Percentiles rank a stretch among this genome's conserved stretches.
phyloP scores from a whole-genome alignment of 2,329 filamentous ascomycete species.

The Akanthomyces muscarius region DNA sequence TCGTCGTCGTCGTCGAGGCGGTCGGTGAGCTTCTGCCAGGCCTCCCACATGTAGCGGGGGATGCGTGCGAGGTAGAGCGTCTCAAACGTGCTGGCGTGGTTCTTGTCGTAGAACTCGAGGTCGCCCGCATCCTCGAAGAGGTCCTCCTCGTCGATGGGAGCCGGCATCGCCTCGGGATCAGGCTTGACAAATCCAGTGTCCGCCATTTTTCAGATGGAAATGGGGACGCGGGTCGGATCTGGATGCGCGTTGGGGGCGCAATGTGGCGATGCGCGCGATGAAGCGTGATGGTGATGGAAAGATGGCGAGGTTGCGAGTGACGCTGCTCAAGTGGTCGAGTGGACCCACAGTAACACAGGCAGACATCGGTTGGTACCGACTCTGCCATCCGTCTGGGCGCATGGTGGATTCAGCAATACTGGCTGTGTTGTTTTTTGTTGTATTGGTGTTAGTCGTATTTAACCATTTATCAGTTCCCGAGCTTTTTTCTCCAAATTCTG shows the following conservation, averaged over 20 bases:
- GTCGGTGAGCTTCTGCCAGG: slow-evolving; percentile 55
- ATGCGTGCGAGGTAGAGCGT: slow-evolving; percentile 70
- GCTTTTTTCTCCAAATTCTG: no score
- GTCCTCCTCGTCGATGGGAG: slow-evolving; percentile 58
- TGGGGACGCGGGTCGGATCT: background rate
- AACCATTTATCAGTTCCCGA: no score
- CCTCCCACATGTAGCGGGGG: slow-evolving; percentile 75
- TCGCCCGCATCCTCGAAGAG: slow-evolving; percentile 60
- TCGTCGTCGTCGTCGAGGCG: slow-evolving; percentile 75
- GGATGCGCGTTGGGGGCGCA: background rate
- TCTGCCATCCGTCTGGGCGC: no score
- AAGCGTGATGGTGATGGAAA: slow-evolving; percentile 2
- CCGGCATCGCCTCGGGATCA: slow-evolving; percentile 45
- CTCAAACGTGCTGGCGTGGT: slow-evolving; percentile 36
- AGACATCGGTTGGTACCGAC: background rate
- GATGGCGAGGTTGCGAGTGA: background rate
- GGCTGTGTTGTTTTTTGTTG: no score
- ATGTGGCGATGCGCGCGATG: background rate
- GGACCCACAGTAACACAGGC: background rate
- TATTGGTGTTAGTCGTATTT: no score
- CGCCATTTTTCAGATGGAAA: slow-evolving; percentile 24
- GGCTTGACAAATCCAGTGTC: slow-evolving; percentile 42
- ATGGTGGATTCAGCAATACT: no score
- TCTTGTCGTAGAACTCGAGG: slow-evolving; percentile 51
- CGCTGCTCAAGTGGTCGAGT: background rate